Percentiles rank a stretch among this genome's conserved stretches.
phyloP scores from a whole-genome alignment of 2,329 filamentous ascomycete genomes.

The Exophiala aquamarina region DNA sequence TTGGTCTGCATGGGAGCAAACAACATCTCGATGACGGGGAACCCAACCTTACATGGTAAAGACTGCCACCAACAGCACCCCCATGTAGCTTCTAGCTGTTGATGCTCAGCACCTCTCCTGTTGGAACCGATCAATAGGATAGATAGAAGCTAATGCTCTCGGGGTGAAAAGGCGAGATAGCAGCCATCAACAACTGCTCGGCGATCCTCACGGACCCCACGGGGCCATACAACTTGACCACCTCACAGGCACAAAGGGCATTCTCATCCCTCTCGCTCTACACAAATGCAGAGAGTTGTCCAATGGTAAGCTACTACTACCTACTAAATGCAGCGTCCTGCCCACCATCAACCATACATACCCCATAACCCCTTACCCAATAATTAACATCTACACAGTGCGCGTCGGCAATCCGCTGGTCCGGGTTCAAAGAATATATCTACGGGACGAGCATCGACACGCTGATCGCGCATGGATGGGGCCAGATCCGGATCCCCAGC shows the following conservation, averaged over 20 bases:
- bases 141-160: too few relatives aligned
- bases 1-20: slow-evolving; percentile 55
- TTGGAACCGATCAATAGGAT: too few relatives aligned
- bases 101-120: too few relatives aligned
- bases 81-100: too few relatives aligned
- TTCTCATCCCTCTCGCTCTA: slow-evolving; percentile 53
- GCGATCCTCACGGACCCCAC: slow-evolving; percentile 46
- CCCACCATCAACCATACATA: too few relatives aligned
- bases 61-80: too few relatives aligned
- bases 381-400: slow-evolving; percentile 33
- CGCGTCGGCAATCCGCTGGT: slow-evolving; percentile 57
- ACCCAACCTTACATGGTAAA: slow-evolving; percentile 55
- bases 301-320: slow-evolving; percentile 47
- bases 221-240: slow-evolving; percentile 46
- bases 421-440: slow-evolving; percentile 56
- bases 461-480: slow-evolving; percentile 51
- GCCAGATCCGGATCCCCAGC: slow-evolving; percentile 50
- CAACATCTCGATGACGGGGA: slow-evolving; percentile 43
- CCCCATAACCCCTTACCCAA: slow-evolving; percentile 22
- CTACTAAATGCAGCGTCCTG: too few relatives aligned
- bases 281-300: slow-evolving; percentile 59
- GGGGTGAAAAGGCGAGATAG: slow-evolving; percentile 48
- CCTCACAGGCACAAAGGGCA: slow-evolving; percentile 42
- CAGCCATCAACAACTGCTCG: slow-evolving; percentile 56
- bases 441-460: slow-evolving; percentile 53